phyloP scores from a whole-genome alignment of 495 filamentous ascomycete species.

The Zalerion maritima region DNA sequence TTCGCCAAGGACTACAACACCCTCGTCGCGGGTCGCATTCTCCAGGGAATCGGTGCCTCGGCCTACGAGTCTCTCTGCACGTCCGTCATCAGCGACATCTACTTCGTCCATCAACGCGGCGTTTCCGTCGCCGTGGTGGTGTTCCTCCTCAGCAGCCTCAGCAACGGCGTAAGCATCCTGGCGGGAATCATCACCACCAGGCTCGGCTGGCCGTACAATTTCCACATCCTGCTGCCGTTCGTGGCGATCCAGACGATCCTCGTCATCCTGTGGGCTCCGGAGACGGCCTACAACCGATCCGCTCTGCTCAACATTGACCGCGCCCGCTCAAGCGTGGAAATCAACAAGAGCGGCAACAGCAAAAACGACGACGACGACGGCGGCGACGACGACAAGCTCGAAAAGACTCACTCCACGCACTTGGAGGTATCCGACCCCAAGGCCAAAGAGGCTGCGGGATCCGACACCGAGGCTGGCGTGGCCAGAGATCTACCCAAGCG shows the following conservation, averaged over 20 bases:
- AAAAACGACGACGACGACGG: neutral
- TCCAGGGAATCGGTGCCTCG: constrained; percentile 31
- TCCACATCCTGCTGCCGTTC: constrained; percentile 16
- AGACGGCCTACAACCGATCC: constrained; percentile 19
- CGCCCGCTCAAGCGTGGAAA: too few species aligned
- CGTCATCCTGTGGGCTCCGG: constrained; percentile 17
- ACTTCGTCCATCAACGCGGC: constrained; percentile 31
- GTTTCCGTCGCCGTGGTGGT: constrained; percentile 14
- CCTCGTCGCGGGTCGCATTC: constrained; percentile 18
- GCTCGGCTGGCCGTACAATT: constrained; percentile 19
- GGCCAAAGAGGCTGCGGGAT: constrained; percentile 4
- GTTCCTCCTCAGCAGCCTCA: constrained; percentile 13
- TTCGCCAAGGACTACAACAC: constrained; percentile 28
- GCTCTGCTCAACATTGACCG: constrained; percentile 15
- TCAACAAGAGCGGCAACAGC: too few species aligned
- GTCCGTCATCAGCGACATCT: constrained; percentile 30
- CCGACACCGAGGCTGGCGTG: too few species aligned
- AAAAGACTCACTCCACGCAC: constrained; percentile 1
- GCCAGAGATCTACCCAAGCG: too few species aligned
- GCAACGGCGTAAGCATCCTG: constrained; percentile 15
- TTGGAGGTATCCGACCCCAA: constrained; percentile 5
- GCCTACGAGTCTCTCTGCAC: constrained; percentile 37
- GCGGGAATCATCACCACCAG: constrained; percentile 18
- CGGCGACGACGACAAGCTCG: constrained; percentile 2
- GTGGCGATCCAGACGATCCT: constrained; percentile 14